Evolutionary conservation across 306 rosid genomes (phyloP).

Genomic region (Prunus armeniaca): DNA sequence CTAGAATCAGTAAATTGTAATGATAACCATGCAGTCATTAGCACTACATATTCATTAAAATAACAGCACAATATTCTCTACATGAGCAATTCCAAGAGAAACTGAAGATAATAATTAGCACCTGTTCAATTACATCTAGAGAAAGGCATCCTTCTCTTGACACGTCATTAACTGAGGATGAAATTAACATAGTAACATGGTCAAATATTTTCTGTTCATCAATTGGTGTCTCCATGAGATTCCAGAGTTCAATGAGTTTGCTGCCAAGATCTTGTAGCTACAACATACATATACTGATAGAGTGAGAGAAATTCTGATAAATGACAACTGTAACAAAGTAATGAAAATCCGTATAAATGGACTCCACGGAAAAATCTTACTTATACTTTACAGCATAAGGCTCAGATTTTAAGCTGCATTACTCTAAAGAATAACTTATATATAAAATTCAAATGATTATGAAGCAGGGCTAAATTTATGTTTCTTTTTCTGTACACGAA

Average conservation of each 20-base stretch:
- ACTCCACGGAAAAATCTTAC: not conserved
- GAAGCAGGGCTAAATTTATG: not conserved
- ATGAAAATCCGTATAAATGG: not conserved
- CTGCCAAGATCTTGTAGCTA: conserved; percentile 68
- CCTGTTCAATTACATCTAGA: conserved; percentile 68
- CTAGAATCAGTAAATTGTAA: conserved; percentile 30
- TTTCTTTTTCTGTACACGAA: not conserved
- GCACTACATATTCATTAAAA: conserved; percentile 2
- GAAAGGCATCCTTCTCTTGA: conserved; percentile 67
- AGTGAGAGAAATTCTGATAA: not conserved
- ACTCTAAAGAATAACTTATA: not conserved
- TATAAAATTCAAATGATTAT: not conserved
- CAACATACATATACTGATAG: conserved; percentile 13
- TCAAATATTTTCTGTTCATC: conserved; percentile 60
- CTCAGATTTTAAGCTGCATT: not conserved
- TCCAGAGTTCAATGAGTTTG: conserved; percentile 61
- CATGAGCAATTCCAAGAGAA: conserved; percentile 13
- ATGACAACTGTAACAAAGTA: not conserved
- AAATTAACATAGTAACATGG: conserved; percentile 52
- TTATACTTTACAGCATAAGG: not conserved
- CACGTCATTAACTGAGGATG: conserved; percentile 67
- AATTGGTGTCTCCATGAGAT: conserved; percentile 71
- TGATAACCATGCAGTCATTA: conserved; percentile 9
- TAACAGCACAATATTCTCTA: not conserved
- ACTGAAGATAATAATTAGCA: conserved; percentile 25